Evolutionary conservation across 73 alveolate genomes (phyloP).

Genomic region (Tetrahymena malaccensis): DNA sequence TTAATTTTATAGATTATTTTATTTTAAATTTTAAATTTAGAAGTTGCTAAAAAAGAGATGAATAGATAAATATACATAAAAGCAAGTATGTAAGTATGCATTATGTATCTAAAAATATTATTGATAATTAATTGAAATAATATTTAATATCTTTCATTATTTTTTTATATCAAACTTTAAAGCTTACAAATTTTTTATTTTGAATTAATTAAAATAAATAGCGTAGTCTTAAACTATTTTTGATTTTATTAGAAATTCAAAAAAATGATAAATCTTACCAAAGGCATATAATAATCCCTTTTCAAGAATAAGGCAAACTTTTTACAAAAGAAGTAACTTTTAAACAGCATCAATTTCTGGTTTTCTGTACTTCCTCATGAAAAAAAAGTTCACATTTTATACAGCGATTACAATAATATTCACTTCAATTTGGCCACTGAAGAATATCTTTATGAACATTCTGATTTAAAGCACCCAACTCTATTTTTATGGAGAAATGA

Average conservation of each 20-base stretch:
- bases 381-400: not conserved
- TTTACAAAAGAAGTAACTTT: not conserved
- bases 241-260: not conserved
- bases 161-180: not conserved
- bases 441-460: not conserved
- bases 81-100: too few species aligned
- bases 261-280: not conserved
- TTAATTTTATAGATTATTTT: too few species aligned
- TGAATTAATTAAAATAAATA: too few species aligned
- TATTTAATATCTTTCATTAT: not conserved
- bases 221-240: not conserved
- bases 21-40: too few species aligned
- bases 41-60: too few species aligned
- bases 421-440: not conserved
- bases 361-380: not conserved
- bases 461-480: constrained; percentile 37
- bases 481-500: constrained; percentile 72
- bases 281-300: not conserved
- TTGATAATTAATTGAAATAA: too few species aligned
- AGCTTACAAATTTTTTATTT: not conserved
- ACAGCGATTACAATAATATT: not conserved
- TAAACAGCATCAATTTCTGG: not conserved
- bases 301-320: not conserved
- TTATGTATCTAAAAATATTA: too few species aligned
- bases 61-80: too few species aligned